A percentile compares a stretch with the other conserved stretches of the same genome.
These are phyloP conservation scores for Blastobotrys capitulatus DNA, from an alignment of 1,139 yeast species.

Conservation along the genomic window DNA sequence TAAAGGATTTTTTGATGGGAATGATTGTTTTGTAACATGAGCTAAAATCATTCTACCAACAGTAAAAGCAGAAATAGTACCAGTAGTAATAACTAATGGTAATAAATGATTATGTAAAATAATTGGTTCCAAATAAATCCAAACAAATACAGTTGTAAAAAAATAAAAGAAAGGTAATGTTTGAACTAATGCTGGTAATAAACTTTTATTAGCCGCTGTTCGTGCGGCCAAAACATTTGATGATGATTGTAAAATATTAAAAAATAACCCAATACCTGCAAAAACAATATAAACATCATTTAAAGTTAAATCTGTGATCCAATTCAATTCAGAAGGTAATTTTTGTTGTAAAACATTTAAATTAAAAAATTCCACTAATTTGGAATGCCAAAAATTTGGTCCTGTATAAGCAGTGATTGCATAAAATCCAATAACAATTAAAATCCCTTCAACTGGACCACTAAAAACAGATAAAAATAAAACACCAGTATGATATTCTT, in stretches of 20 bases:
- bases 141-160: slow-evolving; percentile 49
- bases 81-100: slow-evolving; percentile 64
- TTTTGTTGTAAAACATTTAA: not conserved
- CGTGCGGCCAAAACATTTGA: slow-evolving; percentile 59
- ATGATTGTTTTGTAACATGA: slow-evolving; percentile 73
- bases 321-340: not conserved
- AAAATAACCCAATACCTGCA: slow-evolving; percentile 54
- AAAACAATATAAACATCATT: slow-evolving; percentile 43
- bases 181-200: slow-evolving; percentile 51
- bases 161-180: slow-evolving; percentile 65
- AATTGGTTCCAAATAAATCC: slow-evolving; percentile 42
- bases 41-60: slow-evolving; percentile 90
- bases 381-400: slow-evolving; percentile 50
- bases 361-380: slow-evolving; percentile 21
- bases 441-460: slow-evolving; percentile 94
- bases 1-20: slow-evolving; percentile 70
- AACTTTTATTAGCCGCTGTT: slow-evolving; percentile 31
- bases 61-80: slow-evolving; percentile 70
- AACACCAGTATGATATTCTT: slow-evolving; percentile 87
- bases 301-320: slow-evolving; percentile 22
- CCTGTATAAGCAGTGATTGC: slow-evolving; percentile 64
- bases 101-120: slow-evolving; percentile 45
- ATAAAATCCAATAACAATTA: slow-evolving; percentile 54
- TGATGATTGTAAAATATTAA: slow-evolving; percentile 70
- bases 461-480: slow-evolving; percentile 73